Percentiles rank a stretch among this genome's conserved stretches.
Conservation (phyloP, 495 filamentous ascomycete genomes). For the Darksidea phi region DNA sequence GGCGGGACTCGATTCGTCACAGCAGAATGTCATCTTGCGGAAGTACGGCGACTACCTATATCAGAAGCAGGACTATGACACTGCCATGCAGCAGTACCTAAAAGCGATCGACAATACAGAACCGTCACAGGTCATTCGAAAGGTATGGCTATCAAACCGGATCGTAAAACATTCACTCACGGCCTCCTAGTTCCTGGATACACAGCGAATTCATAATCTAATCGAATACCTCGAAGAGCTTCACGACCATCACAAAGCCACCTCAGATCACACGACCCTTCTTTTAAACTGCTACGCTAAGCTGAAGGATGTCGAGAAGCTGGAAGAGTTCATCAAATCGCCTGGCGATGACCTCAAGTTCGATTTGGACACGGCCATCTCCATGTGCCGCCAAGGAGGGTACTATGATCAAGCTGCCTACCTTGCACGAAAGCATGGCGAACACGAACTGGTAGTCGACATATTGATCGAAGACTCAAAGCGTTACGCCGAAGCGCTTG, state of each 20-base stretch:
- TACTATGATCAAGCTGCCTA: constrained; percentile 97
- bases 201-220: constrained; percentile 92
- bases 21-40: constrained; percentile 88
- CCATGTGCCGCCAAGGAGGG: constrained; percentile 97
- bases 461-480: constrained; percentile 95
- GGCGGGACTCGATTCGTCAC: constrained; percentile 67
- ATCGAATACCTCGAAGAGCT: constrained; percentile 97
- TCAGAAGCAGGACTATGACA: constrained; percentile 90
- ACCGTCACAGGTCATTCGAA: constrained; percentile 89
- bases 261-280: constrained; percentile 93
- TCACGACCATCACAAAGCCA: constrained; percentile 90
- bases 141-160: constrained; percentile 51
- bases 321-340: constrained; percentile 94
- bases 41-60: constrained; percentile 96
- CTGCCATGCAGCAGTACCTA: constrained; percentile 97
- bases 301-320: constrained; percentile 89
- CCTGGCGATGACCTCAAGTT: constrained; percentile 86
- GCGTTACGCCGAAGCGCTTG: constrained; percentile 78
- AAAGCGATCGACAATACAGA: constrained; percentile 94
- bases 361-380: constrained; percentile 93
- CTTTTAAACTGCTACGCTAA: constrained; percentile 97
- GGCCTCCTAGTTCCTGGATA: constrained; percentile 72
- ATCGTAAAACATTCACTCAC: constrained; percentile 26
- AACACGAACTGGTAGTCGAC: constrained; percentile 90
- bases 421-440: constrained; percentile 87